Base-by-base conservation (phyloP, 257 asterid genomes). In the Apocynum venetum region DNA sequence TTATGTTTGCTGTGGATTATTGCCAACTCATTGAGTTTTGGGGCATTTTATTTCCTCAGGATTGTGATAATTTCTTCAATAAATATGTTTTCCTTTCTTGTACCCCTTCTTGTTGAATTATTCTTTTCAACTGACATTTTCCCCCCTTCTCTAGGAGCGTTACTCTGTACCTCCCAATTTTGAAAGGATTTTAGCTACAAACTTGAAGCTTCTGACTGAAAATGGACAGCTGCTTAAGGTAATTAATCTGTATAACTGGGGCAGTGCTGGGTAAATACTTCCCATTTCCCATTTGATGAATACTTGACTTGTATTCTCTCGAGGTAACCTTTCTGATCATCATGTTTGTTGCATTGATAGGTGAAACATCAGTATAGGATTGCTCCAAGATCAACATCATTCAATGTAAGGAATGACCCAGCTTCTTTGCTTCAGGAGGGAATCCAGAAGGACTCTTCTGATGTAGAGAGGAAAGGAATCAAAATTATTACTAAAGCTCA, bases 311-410 rank as follows among this genome's bases (percentile, higher is more conserved):
- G 17, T 80, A 40, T 20, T 69, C 38, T 38, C 49, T 75, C 31
- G 31, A 25, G 31, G 7, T 4, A 3, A 64, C 61, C 65, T 36
- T 47, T 56, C 80, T 59, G 65, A 40, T 64, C 60, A 44, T 66
- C 71, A 59, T 75, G 49, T 60, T 14, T 31, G 76, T 41, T 82
- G 80, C 51, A 40, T 85, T 76, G 73, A 72, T 89, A 96, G 99
- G 97, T 91, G 87, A 93, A 90, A 87, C 86, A 87, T 84, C 94
- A 84, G 77, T 93, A 91, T 88, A 88, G 93, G 82, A 87, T 96
- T 47, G 91, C 96, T 38, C 96, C 98, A 60, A 87, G 79, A 83
- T 79, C 91, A 25, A 49, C 86, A 79, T 77, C 89, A 25, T 77
- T 81, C 51, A 73, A 72, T 78, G 56, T 75, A 61, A 75, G 77